A percentile compares a stretch with the other conserved stretches of the same genome.
Evolutionary conservation across 75 land plant species (phyloP).

Genomic region (Ceratopteris richardii): DNA sequence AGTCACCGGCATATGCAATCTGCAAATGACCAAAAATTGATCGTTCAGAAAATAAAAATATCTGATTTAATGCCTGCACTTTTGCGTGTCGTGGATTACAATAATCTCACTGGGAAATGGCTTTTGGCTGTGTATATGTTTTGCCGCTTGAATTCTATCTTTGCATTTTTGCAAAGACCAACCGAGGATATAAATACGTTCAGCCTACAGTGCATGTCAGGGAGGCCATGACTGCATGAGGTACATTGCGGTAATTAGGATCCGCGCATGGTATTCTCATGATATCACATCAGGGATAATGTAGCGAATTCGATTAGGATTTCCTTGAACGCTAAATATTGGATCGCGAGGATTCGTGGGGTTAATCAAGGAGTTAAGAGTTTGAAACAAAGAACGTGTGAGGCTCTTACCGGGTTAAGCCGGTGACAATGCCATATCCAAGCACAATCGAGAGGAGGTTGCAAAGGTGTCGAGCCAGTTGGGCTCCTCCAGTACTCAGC

Average conservation of each 20-base stretch:
- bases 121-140: not conserved
- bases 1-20: conserved; percentile 12
- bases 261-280: not conserved
- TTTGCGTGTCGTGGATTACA: not conserved
- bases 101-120: not conserved
- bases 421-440: conserved; percentile 43
- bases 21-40: not conserved
- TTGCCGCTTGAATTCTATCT: not conserved
- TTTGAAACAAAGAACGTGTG: not conserved
- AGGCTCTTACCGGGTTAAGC: conserved; percentile 25
- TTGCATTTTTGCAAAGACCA: too few species aligned
- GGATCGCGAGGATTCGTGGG: not conserved
- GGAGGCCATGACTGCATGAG: too few species aligned
- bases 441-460: conserved; percentile 34
- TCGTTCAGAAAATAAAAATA: not conserved
- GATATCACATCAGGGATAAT: not conserved
- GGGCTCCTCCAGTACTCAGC: not conserved
- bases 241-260: not conserved
- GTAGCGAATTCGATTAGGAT: not conserved
- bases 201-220: not conserved
- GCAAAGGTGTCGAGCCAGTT: not conserved
- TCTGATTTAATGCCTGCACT: not conserved
- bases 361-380: too few species aligned
- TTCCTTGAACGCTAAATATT: not conserved
- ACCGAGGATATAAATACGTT: not conserved